Base-by-base conservation (phyloP, 805 yeast genomes). In the Pichia pseudocactophila region DNA sequence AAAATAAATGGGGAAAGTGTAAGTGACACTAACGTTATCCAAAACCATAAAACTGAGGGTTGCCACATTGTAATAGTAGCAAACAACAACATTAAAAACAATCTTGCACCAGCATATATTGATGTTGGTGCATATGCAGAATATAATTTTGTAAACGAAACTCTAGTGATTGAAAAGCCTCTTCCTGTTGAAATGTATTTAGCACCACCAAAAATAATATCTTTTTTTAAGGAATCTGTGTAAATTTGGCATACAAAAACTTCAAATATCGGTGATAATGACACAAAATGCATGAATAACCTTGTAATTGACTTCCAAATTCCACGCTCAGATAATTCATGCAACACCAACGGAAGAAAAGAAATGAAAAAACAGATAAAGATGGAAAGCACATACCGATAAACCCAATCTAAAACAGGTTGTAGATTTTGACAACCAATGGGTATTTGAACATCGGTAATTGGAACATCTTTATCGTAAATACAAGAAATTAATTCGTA, bases 161-260 rank as follows among this genome's bases (percentile, higher is more conserved):
- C 63, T 53, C 97, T 73, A 3, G 88, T 73, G 17, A 87, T 86
- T 2, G 97, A 96, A 68, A 89, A 84, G 1, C 96, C 95, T 64
- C 97, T 69, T 2, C 97, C 97, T 2, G 97, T 87, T 10, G 95
- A 80, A 48, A 90, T 82, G 57, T 90, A 90, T 42, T 78, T 73
- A 1, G 97, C 97, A 37, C 95, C 95, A 4, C 97, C 97, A 64
- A 83, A 81, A 1, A 88, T 72, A 39, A 90, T 68, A 61, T 89
- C 92, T 39, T 76, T 75, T 37, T 76, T 64, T 51, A 90, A 66
- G 0, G 96, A 74, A 52, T 77, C 76, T 4, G 97, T 84, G 59
- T 90, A 90, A 8, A 89, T 82, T 62, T 89, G 96, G 59, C 97
- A 87, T 8, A 86, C 96, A 64, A 90, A 88, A 7, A 90, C 97